Evolutionary conservation across 208 protist species (phyloP).

Genomic region (Zelonia costaricensis): DNA sequence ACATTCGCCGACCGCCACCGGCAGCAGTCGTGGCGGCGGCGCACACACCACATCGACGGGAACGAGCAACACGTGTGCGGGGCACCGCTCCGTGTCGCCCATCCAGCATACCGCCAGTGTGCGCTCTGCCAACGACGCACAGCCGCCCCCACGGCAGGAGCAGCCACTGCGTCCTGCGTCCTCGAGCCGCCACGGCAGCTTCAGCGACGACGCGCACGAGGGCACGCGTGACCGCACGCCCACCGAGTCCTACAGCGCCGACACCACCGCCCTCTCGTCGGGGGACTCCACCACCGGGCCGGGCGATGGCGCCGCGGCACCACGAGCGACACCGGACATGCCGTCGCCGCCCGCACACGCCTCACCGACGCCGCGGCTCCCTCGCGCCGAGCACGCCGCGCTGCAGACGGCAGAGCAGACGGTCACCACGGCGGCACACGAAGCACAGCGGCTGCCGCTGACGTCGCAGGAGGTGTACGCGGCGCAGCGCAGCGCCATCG

Average conservation of each 20-base stretch:
- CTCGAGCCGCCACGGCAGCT: too few relatives aligned
- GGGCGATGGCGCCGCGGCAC: background rate
- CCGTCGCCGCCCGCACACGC: background rate
- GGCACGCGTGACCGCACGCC: too few relatives aligned
- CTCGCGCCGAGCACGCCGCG: too few relatives aligned
- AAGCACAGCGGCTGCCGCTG: background rate
- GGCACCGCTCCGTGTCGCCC: too few relatives aligned
- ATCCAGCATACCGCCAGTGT: slow-evolving; percentile 1
- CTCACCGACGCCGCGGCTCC: too few relatives aligned
- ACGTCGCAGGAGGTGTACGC: slow-evolving; percentile 14
- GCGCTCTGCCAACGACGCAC: slow-evolving; percentile 7
- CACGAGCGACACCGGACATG: background rate
- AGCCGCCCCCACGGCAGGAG: background rate
- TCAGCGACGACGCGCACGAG: too few relatives aligned
- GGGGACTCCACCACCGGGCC: background rate
- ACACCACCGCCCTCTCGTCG: background rate
- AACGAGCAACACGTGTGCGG: too few relatives aligned
- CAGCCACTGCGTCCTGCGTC: too few relatives aligned
- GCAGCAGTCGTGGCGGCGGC: too few relatives aligned
- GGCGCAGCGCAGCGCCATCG: slow-evolving; percentile 17
- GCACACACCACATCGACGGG: too few relatives aligned
- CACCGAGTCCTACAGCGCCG: too few relatives aligned
- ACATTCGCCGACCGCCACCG: too few relatives aligned
- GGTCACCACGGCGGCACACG: background rate
- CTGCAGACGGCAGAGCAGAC: background rate